phyloP scores from a whole-genome alignment of 192 early-diverging fungal species.

The Backusella tarrabulga region DNA sequence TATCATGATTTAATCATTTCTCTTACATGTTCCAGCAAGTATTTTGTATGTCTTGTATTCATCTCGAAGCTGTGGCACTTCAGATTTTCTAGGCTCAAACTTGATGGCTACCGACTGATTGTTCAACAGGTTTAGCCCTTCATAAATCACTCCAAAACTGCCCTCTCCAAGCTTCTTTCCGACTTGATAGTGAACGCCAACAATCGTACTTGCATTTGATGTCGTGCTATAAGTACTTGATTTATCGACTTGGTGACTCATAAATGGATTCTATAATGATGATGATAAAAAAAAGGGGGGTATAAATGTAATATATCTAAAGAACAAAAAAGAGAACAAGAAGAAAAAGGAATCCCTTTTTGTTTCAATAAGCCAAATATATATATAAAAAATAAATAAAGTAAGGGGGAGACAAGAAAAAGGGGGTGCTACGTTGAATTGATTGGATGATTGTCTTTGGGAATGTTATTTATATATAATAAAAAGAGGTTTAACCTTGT shows the following conservation, averaged over 20 bases:
- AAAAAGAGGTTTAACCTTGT: neutral
- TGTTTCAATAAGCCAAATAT: neutral
- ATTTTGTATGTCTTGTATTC: constrained; percentile 96
- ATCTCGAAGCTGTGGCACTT: constrained; percentile 94
- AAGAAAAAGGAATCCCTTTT: constrained; percentile 11
- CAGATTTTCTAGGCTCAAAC: constrained; percentile 93
- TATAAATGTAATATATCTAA: neutral
- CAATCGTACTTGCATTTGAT: constrained; percentile 63
- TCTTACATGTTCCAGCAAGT: constrained; percentile 62
- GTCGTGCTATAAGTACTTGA: neutral
- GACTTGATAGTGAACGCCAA: constrained; percentile 96
- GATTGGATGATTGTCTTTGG: neutral
- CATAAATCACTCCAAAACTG: constrained; percentile 97
- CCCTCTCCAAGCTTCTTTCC: constrained; percentile 97
- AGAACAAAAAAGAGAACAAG: constrained; percentile 3
- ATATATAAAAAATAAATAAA: neutral
- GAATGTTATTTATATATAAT: neutral
- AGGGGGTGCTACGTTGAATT: neutral
- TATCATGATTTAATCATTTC: neutral
- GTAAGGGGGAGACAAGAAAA: neutral
- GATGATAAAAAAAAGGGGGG: neutral
- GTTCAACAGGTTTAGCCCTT: constrained; percentile 91
- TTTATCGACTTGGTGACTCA: neutral
- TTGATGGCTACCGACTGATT: constrained; percentile 95
- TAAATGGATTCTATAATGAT: neutral